Percentiles rank a stretch among this genome's conserved stretches.
Evolutionary conservation across 148 eudicot species (phyloP).

Genomic region (Mesembryanthemum crystallinum): DNA sequence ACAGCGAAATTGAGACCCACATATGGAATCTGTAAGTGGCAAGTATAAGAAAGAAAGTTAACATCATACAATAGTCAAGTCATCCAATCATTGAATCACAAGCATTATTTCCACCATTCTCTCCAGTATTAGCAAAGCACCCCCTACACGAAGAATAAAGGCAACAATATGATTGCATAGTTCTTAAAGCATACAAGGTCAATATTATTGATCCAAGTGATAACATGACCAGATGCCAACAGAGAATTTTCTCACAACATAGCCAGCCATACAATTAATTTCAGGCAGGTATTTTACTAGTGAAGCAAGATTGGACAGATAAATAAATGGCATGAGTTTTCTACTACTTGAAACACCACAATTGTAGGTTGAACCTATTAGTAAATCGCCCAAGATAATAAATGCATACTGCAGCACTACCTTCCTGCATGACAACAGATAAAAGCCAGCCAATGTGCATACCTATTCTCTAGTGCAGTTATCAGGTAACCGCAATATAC

Average conservation of each 20-base stretch:
- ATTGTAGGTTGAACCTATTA: background rate
- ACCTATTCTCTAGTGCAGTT: background rate
- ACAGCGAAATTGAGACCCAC: constrained; percentile 97
- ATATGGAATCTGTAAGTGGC: constrained; percentile 65
- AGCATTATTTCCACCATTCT: background rate
- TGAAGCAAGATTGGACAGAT: constrained; percentile 17
- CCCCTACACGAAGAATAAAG: no score
- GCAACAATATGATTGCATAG: background rate
- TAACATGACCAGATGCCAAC: background rate
- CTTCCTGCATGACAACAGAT: constrained; percentile 9
- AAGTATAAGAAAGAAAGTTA: constrained; percentile 1
- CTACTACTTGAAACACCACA: background rate
- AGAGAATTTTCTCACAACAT: background rate
- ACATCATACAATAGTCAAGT: no score
- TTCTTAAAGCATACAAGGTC: background rate
- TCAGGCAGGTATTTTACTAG: background rate
- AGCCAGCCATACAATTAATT: background rate
- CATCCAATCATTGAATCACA: background rate
- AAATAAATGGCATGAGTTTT: background rate
- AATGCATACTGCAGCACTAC: background rate
- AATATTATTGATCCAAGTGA: background rate
- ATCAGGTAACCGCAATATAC: background rate
- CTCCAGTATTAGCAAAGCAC: background rate
- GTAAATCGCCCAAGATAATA: background rate
- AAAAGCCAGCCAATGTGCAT: background rate